Conservation (phyloP, 2,329 filamentous ascomycete genomes). For the Tolypocladium ophioglossoides region DNA sequence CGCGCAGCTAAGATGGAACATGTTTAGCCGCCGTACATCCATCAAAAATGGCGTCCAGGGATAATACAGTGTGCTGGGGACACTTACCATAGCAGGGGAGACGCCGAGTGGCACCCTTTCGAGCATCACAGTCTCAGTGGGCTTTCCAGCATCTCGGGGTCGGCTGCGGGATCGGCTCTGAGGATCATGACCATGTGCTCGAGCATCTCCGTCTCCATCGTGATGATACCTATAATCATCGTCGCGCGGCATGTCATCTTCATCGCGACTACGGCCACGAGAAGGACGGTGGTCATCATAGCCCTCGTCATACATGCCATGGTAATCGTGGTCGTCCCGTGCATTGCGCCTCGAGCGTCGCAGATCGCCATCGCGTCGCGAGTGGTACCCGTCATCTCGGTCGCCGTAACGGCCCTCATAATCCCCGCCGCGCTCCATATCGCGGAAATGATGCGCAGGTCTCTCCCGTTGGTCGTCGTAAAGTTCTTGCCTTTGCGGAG, state of each 20-base stretch:
- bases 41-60: background rate
- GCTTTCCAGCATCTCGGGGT: slow-evolving; percentile 26
- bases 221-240: slow-evolving; percentile 9
- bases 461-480: slow-evolving; percentile 22
- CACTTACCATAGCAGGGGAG: slow-evolving; percentile 37
- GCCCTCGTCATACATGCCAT: slow-evolving; percentile 28
- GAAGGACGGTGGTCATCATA: slow-evolving; percentile 7
- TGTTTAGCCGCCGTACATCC: background rate
- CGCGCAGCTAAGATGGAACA: slow-evolving; percentile 20
- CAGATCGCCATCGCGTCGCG: slow-evolving; percentile 10
- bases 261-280: slow-evolving; percentile 9
- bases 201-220: background rate
- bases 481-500: slow-evolving; percentile 28
- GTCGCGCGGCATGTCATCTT: slow-evolving; percentile 10
- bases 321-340: slow-evolving; percentile 21
- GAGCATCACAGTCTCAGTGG: slow-evolving; percentile 42
- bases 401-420: slow-evolving; percentile 14
- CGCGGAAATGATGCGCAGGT: slow-evolving; percentile 13
- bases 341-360: slow-evolving; percentile 15
- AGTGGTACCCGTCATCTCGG: slow-evolving; percentile 15
- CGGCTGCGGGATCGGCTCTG: slow-evolving; percentile 24
- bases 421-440: slow-evolving; percentile 13
- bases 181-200: background rate
- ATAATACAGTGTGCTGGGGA: background rate
- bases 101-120: slow-evolving; percentile 41